Percentiles rank a stretch among this genome's conserved stretches.
Evolutionary conservation across 2,329 filamentous ascomycete species (phyloP).

Genomic region (Xylariaceae sp.): DNA sequence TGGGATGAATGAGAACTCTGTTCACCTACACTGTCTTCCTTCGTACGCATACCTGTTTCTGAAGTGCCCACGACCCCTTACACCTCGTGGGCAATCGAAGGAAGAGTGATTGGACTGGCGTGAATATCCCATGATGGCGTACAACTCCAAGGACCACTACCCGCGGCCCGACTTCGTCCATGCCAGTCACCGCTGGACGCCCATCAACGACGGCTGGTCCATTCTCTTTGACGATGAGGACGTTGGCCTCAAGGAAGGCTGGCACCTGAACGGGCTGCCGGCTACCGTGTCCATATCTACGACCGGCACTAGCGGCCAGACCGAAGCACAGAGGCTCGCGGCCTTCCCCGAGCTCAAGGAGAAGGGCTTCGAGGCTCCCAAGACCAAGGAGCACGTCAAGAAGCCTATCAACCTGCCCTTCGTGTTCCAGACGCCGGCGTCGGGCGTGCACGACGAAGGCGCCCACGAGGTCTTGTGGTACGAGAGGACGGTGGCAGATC

Average conservation of each 20-base stretch:
- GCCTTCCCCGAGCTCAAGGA: constrained; percentile 52
- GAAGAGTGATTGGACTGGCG: neutral
- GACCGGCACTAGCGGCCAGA: constrained; percentile 32
- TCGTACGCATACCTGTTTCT: neutral
- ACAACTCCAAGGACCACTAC: constrained; percentile 45
- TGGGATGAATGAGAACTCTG: neutral
- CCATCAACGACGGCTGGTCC: constrained; percentile 65
- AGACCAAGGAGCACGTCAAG: constrained; percentile 43
- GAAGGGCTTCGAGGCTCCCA: constrained; percentile 42
- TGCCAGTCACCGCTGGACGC: constrained; percentile 56
- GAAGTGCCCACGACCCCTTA: neutral
- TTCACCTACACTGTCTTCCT: neutral
- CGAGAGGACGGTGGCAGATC: constrained; percentile 55
- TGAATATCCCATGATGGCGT: constrained; percentile 28
- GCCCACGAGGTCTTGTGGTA: constrained; percentile 72
- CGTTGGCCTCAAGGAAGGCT: constrained; percentile 53
- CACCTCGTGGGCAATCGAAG: neutral
- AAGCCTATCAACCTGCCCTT: constrained; percentile 64
- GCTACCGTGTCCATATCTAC: constrained; percentile 40
- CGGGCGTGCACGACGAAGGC: constrained; percentile 62
- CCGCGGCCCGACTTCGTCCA: constrained; percentile 69
- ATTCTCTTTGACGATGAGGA: constrained; percentile 69
- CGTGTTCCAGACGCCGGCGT: constrained; percentile 66
- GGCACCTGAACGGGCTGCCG: constrained; percentile 58
- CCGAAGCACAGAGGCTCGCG: constrained; percentile 50